Base-by-base conservation (phyloP, 805 yeast species). In the Clavispora phyllophila region DNA sequence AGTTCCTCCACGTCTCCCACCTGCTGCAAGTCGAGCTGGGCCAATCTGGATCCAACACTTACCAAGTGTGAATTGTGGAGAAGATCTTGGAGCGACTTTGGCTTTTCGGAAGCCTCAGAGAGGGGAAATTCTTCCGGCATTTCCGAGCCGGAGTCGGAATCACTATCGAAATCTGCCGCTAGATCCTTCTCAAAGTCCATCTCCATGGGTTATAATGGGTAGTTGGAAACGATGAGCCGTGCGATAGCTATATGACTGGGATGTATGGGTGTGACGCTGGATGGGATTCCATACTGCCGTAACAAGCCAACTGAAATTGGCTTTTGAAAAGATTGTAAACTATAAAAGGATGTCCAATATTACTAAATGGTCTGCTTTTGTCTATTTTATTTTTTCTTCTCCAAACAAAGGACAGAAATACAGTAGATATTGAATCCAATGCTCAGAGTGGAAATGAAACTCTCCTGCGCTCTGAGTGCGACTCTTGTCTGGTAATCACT, bases 161-260 rank as follows among this genome's bases (percentile, higher is more conserved):
- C 59, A 62, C 20, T 41, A 42, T 61, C 73, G 36, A 72, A 63
- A 45, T 71, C 78, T 1, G 63, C 70, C 45, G 70, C 47, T 31
- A 75, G 55, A 18, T 68, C 73, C 41, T 62, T 62, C 36, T 73
- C 77, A 44, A 62, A 64, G 46, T 73, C 70, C 45, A 44, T 49
- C 9, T 27, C 33, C 9, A 13, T 12, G 9, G 27, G 9, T 25
- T 6, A n/a, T n/a, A n/a, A 8, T 7, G 3, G 8, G 5, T 8
- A 14, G 18, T 17, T n/a, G 8, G 17, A 28, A 7, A 14, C 7
- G 15, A n/a, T 15, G 33, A 8, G 33, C 2, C 15, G 20, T 4
- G 27, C 20, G n/a, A 15, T 17, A 9, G n/a, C 33, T 9, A 22
- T n/a, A n/a, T n/a, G n/a, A n/a, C n/a, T 12, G 18, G 23, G 25